Evolutionary conservation across 257 asterid genomes (phyloP).

Genomic region (Solanum infundibuliforme): DNA sequence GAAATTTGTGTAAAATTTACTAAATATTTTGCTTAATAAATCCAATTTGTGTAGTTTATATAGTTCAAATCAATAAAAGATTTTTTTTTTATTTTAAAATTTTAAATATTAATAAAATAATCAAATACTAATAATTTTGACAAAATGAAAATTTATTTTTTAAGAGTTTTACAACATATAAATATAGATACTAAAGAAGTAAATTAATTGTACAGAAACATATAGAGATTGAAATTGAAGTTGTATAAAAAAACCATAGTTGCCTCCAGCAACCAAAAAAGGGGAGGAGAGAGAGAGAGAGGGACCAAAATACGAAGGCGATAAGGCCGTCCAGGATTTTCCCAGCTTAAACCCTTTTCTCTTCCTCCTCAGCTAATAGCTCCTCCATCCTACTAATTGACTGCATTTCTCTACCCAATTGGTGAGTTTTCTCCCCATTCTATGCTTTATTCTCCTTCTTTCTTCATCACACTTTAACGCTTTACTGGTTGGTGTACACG

Average conservation of each 20-base stretch:
- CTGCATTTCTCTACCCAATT: neutral
- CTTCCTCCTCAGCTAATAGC: neutral
- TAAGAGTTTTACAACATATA: too few species aligned
- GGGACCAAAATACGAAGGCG: neutral
- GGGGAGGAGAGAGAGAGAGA: neutral
- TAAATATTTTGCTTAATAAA: too few species aligned
- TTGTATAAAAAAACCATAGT: neutral
- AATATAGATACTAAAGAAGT: too few species aligned
- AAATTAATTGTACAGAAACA: too few species aligned
- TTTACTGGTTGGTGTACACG: neutral
- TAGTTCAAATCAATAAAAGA: too few species aligned
- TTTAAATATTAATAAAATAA: too few species aligned
- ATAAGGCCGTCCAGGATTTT: conserved; percentile 3
- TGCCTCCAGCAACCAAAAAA: neutral
- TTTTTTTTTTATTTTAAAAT: too few species aligned
- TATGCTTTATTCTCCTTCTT: neutral
- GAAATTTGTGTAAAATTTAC: too few species aligned
- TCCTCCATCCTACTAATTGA: neutral
- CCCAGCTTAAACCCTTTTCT: neutral
- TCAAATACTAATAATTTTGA: too few species aligned
- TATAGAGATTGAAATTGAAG: neutral
- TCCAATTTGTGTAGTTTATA: too few species aligned
- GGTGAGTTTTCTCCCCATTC: neutral
- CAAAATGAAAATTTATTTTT: too few species aligned
- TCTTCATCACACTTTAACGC: neutral